phyloP scores from a whole-genome alignment of 805 yeast genomes.

The Debaryomyces tyrocola region DNA sequence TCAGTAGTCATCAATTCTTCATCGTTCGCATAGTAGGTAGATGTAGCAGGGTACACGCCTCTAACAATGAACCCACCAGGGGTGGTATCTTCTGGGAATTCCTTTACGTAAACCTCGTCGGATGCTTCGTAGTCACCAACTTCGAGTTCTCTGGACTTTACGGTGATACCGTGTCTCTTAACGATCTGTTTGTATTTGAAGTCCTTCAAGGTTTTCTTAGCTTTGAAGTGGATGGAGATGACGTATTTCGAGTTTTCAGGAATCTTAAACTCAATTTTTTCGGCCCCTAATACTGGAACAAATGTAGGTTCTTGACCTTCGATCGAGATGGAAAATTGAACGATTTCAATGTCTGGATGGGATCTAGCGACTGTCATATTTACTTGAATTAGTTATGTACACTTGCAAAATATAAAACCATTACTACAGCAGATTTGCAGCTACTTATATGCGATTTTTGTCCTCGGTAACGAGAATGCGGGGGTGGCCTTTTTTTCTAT shows the following conservation, averaged over 20 bases:
- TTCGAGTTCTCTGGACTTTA: constrained; percentile 27
- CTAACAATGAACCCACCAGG: constrained; percentile 42
- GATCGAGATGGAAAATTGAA: constrained; percentile 28
- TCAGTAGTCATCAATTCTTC: constrained; percentile 25
- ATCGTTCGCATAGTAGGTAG: constrained; percentile 34
- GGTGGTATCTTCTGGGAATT: constrained; percentile 33
- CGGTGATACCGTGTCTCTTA: constrained; percentile 34
- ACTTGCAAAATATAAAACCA: no score
- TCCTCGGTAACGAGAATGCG: no score
- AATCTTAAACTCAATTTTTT: constrained; percentile 27
- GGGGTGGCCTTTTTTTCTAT: no score
- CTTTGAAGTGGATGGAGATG: constrained; percentile 33
- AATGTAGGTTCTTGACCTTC: constrained; percentile 26
- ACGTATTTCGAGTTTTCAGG: constrained; percentile 38
- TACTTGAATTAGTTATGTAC: background rate
- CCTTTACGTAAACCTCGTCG: constrained; percentile 30
- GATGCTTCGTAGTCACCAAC: constrained; percentile 36
- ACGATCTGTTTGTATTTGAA: constrained; percentile 36
- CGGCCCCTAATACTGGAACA: constrained; percentile 29
- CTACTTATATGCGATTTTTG: no score
- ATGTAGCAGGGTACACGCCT: constrained; percentile 30
- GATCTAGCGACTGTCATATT: constrained; percentile 2
- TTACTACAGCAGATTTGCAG: no score
- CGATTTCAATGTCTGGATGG: constrained; percentile 34
- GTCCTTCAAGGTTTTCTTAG: constrained; percentile 25